Conservation (phyloP, 805 yeast genomes). For the Yarrowia sp. region DNA sequence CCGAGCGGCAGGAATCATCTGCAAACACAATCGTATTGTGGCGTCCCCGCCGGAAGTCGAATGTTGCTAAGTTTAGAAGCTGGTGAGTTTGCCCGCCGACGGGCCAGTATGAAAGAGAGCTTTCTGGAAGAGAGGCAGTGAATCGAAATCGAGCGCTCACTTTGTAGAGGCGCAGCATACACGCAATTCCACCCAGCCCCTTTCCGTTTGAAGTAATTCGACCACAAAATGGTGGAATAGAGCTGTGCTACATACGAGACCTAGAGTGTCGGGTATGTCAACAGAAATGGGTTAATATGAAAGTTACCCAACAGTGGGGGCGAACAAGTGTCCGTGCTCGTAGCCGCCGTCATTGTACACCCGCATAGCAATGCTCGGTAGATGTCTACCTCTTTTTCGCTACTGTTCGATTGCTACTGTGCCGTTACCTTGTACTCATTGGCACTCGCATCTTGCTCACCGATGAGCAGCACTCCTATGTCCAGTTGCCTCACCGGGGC, state of each 20-base stretch:
- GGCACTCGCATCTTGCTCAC: slow-evolving; percentile 16
- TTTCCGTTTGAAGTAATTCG: slow-evolving; percentile 16
- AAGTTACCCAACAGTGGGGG: background rate
- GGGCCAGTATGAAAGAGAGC: no score
- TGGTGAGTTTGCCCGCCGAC: background rate
- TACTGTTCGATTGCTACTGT: slow-evolving; percentile 1
- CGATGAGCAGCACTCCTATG: slow-evolving; percentile 20
- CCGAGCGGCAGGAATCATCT: background rate
- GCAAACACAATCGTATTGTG: slow-evolving; percentile 1
- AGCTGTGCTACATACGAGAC: slow-evolving; percentile 11
- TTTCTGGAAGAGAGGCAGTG: background rate
- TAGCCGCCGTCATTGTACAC: background rate
- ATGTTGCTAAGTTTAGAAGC: background rate
- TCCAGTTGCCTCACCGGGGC: slow-evolving; percentile 16
- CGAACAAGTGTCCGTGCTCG: background rate
- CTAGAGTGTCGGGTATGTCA: slow-evolving; percentile 1
- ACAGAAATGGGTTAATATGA: background rate
- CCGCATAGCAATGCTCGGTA: slow-evolving; percentile 1
- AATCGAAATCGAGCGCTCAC: slow-evolving; percentile 17
- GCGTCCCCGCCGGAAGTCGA: background rate
- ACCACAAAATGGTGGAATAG: slow-evolving; percentile 1
- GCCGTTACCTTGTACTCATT: background rate
- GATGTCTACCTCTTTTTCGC: background rate
- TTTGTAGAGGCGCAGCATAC: slow-evolving; percentile 9
- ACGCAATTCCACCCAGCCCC: slow-evolving; percentile 7